Base-by-base conservation (phyloP, 352 stramenopile species). In the Pythium utonaiense region DNA sequence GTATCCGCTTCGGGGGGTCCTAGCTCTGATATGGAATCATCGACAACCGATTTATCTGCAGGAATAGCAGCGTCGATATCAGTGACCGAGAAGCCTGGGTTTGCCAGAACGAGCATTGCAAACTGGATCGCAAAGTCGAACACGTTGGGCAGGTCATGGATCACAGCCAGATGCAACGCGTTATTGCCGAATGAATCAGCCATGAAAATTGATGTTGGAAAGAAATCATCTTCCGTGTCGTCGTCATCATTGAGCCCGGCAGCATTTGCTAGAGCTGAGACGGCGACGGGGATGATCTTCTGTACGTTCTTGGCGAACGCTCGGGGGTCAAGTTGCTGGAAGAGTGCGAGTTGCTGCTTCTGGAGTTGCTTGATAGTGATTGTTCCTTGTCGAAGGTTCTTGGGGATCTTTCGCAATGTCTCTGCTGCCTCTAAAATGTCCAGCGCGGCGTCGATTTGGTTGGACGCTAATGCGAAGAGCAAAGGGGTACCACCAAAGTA, bases 401-500 rank as follows among this genome's bases (percentile, higher is more conserved):
- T 57, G 0, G 47, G 48, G 6, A 52, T 27, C 21, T 50, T 52
- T 33, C 69, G 70, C 9, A 75, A 40, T 24, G 31, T 60, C 22
- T 73, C 63, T 2, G 67, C 63, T 0, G 72, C 67, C 12, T 73
- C 62, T 13, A 86, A 40, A 24, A 85, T 75, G 36, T 70, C 48
- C 14, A 72, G 56, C 14, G 70, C 71, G 25, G 78, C 72, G 34
- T 75, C 67, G 24, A 86, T 71, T 57, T 85, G 77, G 63, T 83
- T 77, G 21, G 77, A 81, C 6, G 79, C 64, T 9, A 87, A 54
- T 0, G 77, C 77, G 57, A 89, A 89, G 19, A 86, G 60, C 50
- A 88, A 44, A 21, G 77, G 80, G 0, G 70, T 72, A 19, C 77
- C 77, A 10, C 77, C 80, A 54, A 88, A 87, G 73, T 90, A 90